Base-by-base conservation (phyloP, 176 grass and related monocot genomes). In the Lolium rigidum region DNA sequence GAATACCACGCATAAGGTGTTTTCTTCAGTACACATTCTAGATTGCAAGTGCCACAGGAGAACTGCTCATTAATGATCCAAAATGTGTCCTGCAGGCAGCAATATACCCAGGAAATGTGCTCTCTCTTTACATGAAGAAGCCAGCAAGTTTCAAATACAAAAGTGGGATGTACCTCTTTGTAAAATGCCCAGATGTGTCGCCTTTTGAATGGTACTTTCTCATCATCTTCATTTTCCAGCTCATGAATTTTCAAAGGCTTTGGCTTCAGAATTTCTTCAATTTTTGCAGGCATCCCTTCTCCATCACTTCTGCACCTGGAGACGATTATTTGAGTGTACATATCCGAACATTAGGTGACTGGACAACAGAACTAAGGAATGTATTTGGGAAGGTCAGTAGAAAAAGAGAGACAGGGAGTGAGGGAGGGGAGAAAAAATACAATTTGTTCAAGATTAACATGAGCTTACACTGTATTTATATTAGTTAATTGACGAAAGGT, bases 161-260 rank as follows among this genome's bases (percentile, higher is more conserved):
- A 82, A 99, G 97, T 74, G 97, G 97, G 80, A 99, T 99, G 97
- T 99, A 99, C 67, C 56, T 99, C 44, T 99, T 99, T 84, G 90
- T 99, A 70, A 99, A 99, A 66, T 96, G 94, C 87, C 97, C 97
- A 28, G 97, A 99, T 76, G 88, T 96, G 56, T 96, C 94, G 24
- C 97, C 97, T 69, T 99, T 91, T 24, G 97, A 99, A 91, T 99
- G 97, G 97, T 99, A 66, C 50, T n/a, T 7, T 55, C 50, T 68
- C 12, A 69, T 55, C 7, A 12, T 46, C 60, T 46, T 44, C 54
- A 50, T 50, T 85, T 52, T 21, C 62, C 41, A 63, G 81, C 0
- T 62, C 18, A 66, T 46, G 25, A 84, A 70, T 24, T 24, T 46
- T 51, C 22, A 55, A 79, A 80, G 26, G 49, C 22, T 79, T 44